Evolutionary conservation across 306 rosid genomes (phyloP), one percentile per base, ranked within the genome.

Genomic region (Gastrolobium villosum): DNA sequence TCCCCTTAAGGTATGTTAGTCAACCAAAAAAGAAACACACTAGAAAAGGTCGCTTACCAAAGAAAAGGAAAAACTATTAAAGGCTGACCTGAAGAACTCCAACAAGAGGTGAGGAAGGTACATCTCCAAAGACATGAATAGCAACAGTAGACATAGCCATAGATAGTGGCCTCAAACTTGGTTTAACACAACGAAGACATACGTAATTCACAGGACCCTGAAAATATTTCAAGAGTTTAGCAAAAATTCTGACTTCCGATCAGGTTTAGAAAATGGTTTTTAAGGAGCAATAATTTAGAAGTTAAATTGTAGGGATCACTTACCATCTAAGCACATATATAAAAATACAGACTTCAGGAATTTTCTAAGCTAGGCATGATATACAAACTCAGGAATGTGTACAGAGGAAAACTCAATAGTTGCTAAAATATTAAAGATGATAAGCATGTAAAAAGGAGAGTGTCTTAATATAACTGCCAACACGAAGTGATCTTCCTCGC

Each of bases 21-120:
- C 14, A 76, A 63, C 40, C 56, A 40, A 66, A 10, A 9, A 20
- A 35, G 10, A 53, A 6, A 20, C n/a, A 53, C 31, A 46, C 52
- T 30, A 35, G 30, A 10, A 36, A 43, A 67, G 10, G 3, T 10
- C 11, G 30, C 36, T 30, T 57, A 31, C 45, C 67, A 35, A 61
- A n/a, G 14, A 2, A 6, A 5, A 31, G 5, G 13, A 4, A 5
- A 39, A 41, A 11, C 34, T 14, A 45, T 74, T 34, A 49, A 71
- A 74, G 39, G 14, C 57, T 79, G 50, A 94, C 98, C 94, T 87
- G 88, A 75, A 94, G 87, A 85, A 90, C 72, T 82, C 97, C 98
- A 80, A 92, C 92, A 65, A 94, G 93, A 48, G 97, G 98, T 6
- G 97, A 83, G 52, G 98, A 92, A 37, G 97, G 98, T 15, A 94